Conservation (phyloP, 1,284 basidiomycete species). For the Agaricales sp. region DNA sequence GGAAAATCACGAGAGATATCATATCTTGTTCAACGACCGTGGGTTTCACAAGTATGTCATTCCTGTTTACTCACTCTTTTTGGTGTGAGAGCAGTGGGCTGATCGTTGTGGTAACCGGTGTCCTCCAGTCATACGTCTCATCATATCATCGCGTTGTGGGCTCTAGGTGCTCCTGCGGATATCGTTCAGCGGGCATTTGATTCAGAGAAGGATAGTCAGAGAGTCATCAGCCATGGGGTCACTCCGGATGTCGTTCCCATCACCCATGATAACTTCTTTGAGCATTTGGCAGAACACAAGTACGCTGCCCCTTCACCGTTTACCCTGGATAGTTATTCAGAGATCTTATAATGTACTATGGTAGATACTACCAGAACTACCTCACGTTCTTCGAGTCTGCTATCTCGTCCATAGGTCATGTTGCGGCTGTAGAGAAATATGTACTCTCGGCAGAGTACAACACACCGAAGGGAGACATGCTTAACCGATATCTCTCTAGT, state of each 20-base stretch:
- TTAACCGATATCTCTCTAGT: conserved; percentile 12
- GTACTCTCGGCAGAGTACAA: not conserved
- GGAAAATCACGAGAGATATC: not conserved
- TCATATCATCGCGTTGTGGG: not conserved
- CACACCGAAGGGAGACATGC: conserved; percentile 8
- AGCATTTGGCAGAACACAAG: not conserved
- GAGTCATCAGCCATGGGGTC: not conserved
- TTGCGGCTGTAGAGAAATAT: not conserved
- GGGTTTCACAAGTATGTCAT: not conserved
- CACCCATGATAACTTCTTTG: not conserved
- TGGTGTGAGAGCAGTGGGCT: no score
- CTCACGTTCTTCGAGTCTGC: not conserved
- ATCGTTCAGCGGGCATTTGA: not conserved
- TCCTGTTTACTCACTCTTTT: not conserved
- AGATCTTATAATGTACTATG: not conserved
- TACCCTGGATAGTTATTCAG: not conserved
- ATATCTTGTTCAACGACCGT: not conserved
- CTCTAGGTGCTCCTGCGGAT: not conserved
- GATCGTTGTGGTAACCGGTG: no score
- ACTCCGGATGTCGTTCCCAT: not conserved
- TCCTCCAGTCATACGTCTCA: conserved; percentile 1
- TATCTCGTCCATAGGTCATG: not conserved
- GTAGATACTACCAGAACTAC: conserved; percentile 2
- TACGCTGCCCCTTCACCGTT: not conserved
- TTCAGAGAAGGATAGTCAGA: not conserved